Conservation (phyloP, 148 eudicot species). For the Salicornia ramosissima region DNA sequence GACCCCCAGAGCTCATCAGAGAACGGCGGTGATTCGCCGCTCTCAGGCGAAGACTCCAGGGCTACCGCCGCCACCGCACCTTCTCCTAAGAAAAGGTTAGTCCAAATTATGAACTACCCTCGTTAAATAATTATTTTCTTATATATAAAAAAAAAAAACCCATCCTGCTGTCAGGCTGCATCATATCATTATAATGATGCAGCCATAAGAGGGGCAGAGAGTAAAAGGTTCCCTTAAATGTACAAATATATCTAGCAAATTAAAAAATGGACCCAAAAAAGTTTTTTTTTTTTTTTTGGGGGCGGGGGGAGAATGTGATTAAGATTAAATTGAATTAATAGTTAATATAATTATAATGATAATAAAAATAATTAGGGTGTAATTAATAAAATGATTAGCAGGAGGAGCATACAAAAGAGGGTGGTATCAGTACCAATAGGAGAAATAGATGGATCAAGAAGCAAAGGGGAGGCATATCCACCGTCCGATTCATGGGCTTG, state of each 20-base stretch:
- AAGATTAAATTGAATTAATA: not conserved
- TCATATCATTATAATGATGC: no score
- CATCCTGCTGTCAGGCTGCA: no score
- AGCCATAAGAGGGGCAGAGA: no score
- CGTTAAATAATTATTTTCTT: no score
- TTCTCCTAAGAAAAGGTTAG: conserved; percentile 67
- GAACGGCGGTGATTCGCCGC: conserved; percentile 58
- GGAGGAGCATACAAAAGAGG: conserved; percentile 42
- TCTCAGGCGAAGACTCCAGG: conserved; percentile 41
- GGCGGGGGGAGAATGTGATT: not conserved
- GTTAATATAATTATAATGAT: not conserved
- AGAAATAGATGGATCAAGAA: conserved; percentile 44
- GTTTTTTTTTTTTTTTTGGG: no score
- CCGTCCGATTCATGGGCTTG: conserved; percentile 79
- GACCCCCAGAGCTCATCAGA: conserved; percentile 68
- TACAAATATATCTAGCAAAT: no score
- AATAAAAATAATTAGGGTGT: not conserved
- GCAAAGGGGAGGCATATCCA: conserved; percentile 51
- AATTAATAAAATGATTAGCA: conserved; percentile 12
- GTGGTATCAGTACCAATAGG: conserved; percentile 47
- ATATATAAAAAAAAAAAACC: no score
- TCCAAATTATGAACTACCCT: not conserved
- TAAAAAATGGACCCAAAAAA: not conserved
- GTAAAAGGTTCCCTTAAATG: no score
- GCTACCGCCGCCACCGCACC: conserved; percentile 40